phyloP scores from a whole-genome alignment of 1,284 basidiomycete species.

The Leccinum subatratum region DNA sequence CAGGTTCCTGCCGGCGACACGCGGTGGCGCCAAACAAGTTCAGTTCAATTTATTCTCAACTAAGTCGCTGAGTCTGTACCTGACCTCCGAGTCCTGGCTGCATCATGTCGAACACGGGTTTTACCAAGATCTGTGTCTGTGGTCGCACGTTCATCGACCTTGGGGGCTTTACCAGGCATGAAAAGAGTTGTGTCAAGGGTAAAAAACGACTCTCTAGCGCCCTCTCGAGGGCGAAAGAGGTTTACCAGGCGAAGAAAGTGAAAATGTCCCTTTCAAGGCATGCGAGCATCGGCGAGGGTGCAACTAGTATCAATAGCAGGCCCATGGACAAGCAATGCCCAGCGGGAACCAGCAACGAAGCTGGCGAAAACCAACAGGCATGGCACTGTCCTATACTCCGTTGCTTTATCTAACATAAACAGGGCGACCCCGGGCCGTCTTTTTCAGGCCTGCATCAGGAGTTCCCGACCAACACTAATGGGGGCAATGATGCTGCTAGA shows the following conservation, averaged over 20 bases:
- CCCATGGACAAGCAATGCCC: neutral
- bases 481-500: neutral
- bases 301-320: neutral
- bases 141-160: neutral
- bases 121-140: neutral
- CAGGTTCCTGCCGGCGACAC: too few relatives aligned
- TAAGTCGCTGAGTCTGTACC: too few relatives aligned
- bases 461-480: neutral
- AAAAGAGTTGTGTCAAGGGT: neutral
- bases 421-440: neutral
- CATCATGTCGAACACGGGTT: neutral
- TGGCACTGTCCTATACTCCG: neutral
- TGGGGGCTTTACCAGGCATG: neutral
- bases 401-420: constrained; percentile 1
- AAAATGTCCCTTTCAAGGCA: constrained; percentile 1
- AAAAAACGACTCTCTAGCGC: neutral
- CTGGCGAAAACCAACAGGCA: neutral
- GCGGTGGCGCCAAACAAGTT: too few relatives aligned
- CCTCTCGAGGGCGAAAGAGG: neutral
- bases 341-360: neutral
- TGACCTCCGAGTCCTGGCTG: neutral
- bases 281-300: neutral
- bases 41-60: too few relatives aligned
- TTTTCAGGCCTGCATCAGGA: neutral
- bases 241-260: neutral